Evolutionary conservation across 768 basidiomycete genomes (phyloP).

Genomic region (Lyophyllum semitale): DNA sequence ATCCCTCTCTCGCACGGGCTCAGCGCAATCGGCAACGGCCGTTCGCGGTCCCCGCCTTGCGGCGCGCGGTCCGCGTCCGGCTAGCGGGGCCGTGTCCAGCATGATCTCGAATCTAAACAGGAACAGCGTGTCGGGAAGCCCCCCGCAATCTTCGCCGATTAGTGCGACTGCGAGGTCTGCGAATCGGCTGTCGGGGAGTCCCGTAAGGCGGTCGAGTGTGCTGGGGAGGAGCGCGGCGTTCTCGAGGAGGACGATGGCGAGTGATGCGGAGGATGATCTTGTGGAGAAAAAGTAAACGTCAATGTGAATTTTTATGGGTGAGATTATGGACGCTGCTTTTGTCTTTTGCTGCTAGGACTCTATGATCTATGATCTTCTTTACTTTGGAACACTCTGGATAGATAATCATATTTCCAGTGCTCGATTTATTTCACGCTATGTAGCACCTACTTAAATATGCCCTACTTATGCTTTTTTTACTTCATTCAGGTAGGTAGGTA

Average conservation of each 20-base stretch:
- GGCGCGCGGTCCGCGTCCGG: constrained; percentile 47
- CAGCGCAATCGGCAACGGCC: constrained; percentile 31
- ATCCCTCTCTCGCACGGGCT: constrained; percentile 50
- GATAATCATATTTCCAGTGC: not conserved
- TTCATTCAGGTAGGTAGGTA: not conserved
- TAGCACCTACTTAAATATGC: not conserved
- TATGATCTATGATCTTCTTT: constrained; percentile 13
- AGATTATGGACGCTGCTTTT: not conserved
- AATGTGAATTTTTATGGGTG: not conserved
- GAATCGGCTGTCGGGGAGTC: constrained; percentile 52
- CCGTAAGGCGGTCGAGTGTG: constrained; percentile 45
- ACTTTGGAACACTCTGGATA: not conserved
- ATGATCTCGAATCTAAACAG: constrained; percentile 61
- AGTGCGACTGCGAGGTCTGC: constrained; percentile 29
- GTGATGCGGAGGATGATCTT: constrained; percentile 80
- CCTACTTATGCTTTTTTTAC: constrained; percentile 1
- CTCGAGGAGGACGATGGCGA: constrained; percentile 79
- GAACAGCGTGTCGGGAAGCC: constrained; percentile 38
- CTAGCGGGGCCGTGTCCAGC: constrained; percentile 48
- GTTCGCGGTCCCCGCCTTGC: constrained; percentile 53
- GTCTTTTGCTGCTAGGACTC: not conserved
- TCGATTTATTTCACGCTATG: not conserved
- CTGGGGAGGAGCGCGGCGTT: constrained; percentile 53
- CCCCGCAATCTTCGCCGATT: constrained; percentile 30
- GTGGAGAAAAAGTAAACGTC: constrained; percentile 33